Percentiles rank a stretch among this genome's conserved stretches.
These are phyloP conservation scores for Hanseniaspora nectarophila DNA, from an alignment of 805 yeast genomes.

Conservation along the genomic window DNA sequence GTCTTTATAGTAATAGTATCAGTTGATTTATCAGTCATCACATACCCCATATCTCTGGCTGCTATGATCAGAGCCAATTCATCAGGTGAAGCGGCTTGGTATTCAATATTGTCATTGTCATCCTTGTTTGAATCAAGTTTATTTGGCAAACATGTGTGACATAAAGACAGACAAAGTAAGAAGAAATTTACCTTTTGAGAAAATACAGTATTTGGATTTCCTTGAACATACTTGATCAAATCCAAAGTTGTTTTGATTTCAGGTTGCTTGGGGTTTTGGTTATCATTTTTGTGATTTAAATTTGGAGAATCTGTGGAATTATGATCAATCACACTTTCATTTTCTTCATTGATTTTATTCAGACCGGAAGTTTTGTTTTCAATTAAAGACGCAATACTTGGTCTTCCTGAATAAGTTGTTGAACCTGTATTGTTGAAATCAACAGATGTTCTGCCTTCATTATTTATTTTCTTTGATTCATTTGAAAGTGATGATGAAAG, in stretches of 20 bases:
- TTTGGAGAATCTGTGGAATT: background rate
- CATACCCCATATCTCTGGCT: slow-evolving; percentile 87
- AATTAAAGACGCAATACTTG: slow-evolving; percentile 43
- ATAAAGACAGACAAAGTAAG: slow-evolving; percentile 66
- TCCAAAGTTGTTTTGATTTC: slow-evolving; percentile 47
- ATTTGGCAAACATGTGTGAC: slow-evolving; percentile 83
- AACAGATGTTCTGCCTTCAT: slow-evolving; percentile 26
- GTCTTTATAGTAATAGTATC: slow-evolving; percentile 54
- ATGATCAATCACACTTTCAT: slow-evolving; percentile 10
- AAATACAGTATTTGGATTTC: slow-evolving; percentile 56
- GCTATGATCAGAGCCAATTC: slow-evolving; percentile 89
- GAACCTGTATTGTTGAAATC: slow-evolving; percentile 35
- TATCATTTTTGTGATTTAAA: background rate
- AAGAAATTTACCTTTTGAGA: slow-evolving; percentile 68
- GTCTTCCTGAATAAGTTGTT: slow-evolving; percentile 39
- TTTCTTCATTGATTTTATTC: slow-evolving; percentile 4
- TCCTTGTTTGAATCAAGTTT: slow-evolving; percentile 20
- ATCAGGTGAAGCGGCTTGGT: slow-evolving; percentile 94
- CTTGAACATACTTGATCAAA: slow-evolving; percentile 56
- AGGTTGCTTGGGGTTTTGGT: slow-evolving; percentile 18
- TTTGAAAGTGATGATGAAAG: background rate
- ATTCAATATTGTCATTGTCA: slow-evolving; percentile 36
- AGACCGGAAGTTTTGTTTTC: slow-evolving; percentile 11
- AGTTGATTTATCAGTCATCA: slow-evolving; percentile 60
- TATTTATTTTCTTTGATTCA: background rate